Percentiles rank a stretch among this genome's conserved stretches.
Evolutionary conservation across 1,139 yeast species (phyloP).

Genomic region (Nematodospora anomalae): DNA sequence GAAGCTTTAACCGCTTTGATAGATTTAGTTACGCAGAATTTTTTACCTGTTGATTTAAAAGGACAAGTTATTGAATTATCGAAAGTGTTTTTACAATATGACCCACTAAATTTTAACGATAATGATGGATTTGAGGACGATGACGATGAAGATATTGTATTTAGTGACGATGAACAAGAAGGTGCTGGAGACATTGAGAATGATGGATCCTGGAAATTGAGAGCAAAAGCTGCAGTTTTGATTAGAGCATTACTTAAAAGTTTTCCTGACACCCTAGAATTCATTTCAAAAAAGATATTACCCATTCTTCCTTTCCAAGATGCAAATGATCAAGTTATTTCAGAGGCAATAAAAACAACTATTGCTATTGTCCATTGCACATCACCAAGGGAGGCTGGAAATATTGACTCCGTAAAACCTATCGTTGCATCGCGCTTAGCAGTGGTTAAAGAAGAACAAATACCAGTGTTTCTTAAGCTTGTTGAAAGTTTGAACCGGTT

Average conservation of each 20-base stretch:
- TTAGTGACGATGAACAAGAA: conserved; percentile 46
- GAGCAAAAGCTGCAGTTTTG: conserved; percentile 55
- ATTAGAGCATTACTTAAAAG: conserved; percentile 38
- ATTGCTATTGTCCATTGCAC: conserved; percentile 28
- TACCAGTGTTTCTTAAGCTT: conserved; percentile 27
- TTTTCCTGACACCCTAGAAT: conserved; percentile 26
- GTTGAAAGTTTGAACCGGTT: conserved; percentile 30
- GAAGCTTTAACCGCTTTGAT: conserved; percentile 47
- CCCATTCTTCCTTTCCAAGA: conserved; percentile 30
- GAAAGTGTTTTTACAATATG: conserved; percentile 49
- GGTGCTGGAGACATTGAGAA: conserved; percentile 26
- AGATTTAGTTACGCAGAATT: conserved; percentile 19
- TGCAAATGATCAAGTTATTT: conserved; percentile 39
- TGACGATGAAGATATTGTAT: conserved; percentile 40
- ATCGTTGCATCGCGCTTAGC: conserved; percentile 13
- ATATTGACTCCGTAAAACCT: conserved; percentile 16
- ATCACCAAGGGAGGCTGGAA: conserved; percentile 15
- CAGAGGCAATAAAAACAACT: conserved; percentile 35
- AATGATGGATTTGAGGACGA: conserved; percentile 43
- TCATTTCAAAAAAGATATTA: conserved; percentile 9
- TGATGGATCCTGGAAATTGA: conserved; percentile 71
- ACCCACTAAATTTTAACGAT: conserved; percentile 50
- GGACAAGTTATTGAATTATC: conserved; percentile 17
- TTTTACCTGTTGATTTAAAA: conserved; percentile 15
- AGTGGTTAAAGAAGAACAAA: conserved; percentile 21